phyloP scores from a whole-genome alignment of 257 asterid genomes.

The Solanum ossicruentum region DNA sequence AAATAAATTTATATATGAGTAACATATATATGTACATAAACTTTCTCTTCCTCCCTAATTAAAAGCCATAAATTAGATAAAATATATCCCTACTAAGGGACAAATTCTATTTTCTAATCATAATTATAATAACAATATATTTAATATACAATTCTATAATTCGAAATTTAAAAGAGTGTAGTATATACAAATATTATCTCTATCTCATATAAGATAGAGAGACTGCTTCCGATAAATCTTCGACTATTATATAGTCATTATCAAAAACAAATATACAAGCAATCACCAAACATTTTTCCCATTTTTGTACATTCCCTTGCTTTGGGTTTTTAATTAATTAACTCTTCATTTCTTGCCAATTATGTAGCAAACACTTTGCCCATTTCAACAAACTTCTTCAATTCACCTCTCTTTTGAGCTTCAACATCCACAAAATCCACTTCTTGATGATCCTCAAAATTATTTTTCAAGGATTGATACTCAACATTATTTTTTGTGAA shows the following conservation, averaged over 20 bases:
- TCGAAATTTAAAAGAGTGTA: no score
- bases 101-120: neutral
- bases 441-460: neutral
- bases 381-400: neutral
- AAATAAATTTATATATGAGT: neutral
- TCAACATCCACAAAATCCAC: neutral
- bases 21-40: neutral
- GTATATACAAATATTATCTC: no score
- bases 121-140: neutral
- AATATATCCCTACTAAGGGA: neutral
- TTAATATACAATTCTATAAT: neutral
- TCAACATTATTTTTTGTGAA: neutral
- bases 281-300: neutral
- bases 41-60: neutral
- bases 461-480: neutral
- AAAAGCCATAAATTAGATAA: neutral
- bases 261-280: neutral
- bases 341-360: neutral
- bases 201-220: no score
- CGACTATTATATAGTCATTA: neutral
- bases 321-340: neutral
- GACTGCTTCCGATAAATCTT: no score
- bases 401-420: neutral
- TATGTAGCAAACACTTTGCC: neutral
- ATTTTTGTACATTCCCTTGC: neutral